These are phyloP conservation scores for Yamadazyma dendronema DNA, from an alignment of 1,139 yeast genomes.

Conservation along the genomic window DNA sequence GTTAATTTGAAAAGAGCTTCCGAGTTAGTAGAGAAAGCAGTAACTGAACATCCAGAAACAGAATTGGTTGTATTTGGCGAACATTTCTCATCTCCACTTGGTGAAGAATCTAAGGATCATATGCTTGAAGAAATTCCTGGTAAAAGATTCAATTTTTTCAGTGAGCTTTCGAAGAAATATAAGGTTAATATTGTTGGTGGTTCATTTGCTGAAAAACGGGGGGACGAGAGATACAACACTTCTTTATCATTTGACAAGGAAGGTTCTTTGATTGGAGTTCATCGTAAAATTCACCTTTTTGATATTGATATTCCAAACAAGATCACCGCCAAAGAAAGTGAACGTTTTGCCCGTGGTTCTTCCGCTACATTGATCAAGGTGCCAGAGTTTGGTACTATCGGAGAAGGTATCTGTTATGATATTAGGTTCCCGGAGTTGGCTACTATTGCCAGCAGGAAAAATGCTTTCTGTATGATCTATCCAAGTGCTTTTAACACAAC, in stretches of 20 bases:
- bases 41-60: conserved; percentile 40
- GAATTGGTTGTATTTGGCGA: conserved; percentile 22
- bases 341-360: conserved; percentile 73
- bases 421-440: conserved; percentile 75
- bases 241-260: conserved; percentile 39
- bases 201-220: conserved; percentile 20
- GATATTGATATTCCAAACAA: conserved; percentile 77
- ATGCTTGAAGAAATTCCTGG: conserved; percentile 26
- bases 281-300: conserved; percentile 80
- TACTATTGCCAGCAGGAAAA: conserved; percentile 55
- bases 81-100: conserved; percentile 20
- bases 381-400: conserved; percentile 49
- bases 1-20: conserved; percentile 56
- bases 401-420: conserved; percentile 78
- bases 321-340: conserved; percentile 65
- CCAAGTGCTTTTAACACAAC: conserved; percentile 88
- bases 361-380: conserved; percentile 46
- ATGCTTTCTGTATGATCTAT: conserved; percentile 65
- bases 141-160: conserved; percentile 19
- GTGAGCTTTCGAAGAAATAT: conserved; percentile 22
- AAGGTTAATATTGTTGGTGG: conserved; percentile 24
- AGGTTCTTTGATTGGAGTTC: conserved; percentile 63
- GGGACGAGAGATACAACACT: conserved; percentile 22
- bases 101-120: conserved; percentile 17
- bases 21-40: conserved; percentile 47